Evolutionary conservation across 2,329 filamentous ascomycete genomes (phyloP).

Genomic region (Aspergillus intermedius): DNA sequence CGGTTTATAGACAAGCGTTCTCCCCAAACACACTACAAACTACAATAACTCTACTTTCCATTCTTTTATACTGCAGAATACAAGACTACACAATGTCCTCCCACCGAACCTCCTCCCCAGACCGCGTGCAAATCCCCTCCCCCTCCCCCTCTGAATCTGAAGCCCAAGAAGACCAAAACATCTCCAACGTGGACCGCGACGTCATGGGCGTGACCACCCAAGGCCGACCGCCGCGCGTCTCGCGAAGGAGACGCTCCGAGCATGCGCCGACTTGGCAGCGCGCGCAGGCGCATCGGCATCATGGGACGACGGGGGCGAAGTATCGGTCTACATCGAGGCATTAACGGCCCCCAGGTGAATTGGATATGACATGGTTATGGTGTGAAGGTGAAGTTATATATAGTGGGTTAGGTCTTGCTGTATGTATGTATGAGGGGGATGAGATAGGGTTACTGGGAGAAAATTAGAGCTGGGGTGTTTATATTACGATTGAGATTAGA

Average conservation of each 20-base stretch:
- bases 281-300: not conserved
- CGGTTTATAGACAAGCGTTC: not conserved
- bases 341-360: not conserved
- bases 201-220: constrained; percentile 10
- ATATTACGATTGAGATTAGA: no score
- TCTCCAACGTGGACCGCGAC: constrained; percentile 10
- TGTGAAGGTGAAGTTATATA: no score
- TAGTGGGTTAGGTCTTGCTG: not conserved
- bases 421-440: not conserved
- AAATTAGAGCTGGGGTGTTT: no score
- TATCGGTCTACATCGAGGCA: constrained; percentile 11
- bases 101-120: not conserved
- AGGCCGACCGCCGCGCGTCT: constrained; percentile 2
- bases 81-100: not conserved
- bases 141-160: not conserved
- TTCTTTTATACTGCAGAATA: not conserved
- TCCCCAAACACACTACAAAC: not conserved
- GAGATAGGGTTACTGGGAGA: not conserved
- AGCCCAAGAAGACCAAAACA: constrained; percentile 4
- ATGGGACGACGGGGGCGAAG: constrained; percentile 10
- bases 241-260: constrained; percentile 4
- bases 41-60: not conserved
- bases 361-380: no score
- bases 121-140: not conserved
- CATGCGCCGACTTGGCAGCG: constrained; percentile 2